Base-by-base conservation (phyloP, 2,329 filamentous ascomycete genomes). In the Sclerotinia subarctica region DNA sequence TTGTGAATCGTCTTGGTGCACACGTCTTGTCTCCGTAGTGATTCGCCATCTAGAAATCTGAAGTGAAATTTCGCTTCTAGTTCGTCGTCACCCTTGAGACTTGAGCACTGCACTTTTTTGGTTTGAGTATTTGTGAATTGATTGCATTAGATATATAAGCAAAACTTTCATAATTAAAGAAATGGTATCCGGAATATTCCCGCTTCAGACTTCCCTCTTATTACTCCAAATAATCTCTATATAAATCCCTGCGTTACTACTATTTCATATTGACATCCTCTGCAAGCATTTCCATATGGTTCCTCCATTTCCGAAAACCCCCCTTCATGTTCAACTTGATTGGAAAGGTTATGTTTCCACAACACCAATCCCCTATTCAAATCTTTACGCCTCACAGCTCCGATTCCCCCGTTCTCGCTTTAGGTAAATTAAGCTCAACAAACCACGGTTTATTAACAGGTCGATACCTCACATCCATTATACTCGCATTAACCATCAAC, bases 401-500 rank as follows among this genome's bases (percentile, higher is more conserved):
- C 1, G 21, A 13, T 0, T 49, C 6, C 26, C 1, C 4, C 8
- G 32, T 19, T 10, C 1, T 60, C 7, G 46, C 24, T 35, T 24
- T 44, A 6, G 56, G 56, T 26, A 67, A 26, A 44, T 24, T 21
- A 32, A 67, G 26, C n/a, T 67, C 65, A 7, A 67, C 24, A 35
- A 44, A 67, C 84, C 84, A 88, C 0, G 84, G 82, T 21, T 81
- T 74, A 53, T 88, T 84, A 13, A 76, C 72, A 15, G 80, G 78
- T n/a, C 74, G 68, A 24, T 82, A 80, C 8, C 76, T 69, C 2
- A 78, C 79, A 77, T 85, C 79, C 71, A 72, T 74, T 35, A 88
- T 82, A 0, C 87, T 79, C 1, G 85, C 86, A 74, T 89, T 89
- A 13, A 89, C 78, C 77, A 73, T 53, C 78, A 70, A 74, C 56